Conservation (phyloP, 1,284 basidiomycete genomes). For the Moniliella sp. region DNA sequence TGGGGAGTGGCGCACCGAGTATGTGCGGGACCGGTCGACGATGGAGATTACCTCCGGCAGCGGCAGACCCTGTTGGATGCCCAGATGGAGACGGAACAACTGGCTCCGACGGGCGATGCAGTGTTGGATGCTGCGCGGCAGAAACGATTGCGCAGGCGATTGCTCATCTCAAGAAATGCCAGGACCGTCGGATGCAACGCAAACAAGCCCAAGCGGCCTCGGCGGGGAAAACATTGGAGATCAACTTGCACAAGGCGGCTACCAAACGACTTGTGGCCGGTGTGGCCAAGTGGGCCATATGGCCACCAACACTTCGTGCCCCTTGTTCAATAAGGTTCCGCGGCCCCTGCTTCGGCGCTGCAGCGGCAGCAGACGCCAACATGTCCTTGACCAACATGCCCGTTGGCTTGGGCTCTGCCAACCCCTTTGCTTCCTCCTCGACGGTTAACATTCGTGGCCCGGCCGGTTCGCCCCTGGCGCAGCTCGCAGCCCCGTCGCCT, state of each 20-base stretch:
- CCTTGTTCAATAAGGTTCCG: conserved; percentile 9
- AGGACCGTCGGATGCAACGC: conserved; percentile 72
- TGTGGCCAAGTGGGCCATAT: conserved; percentile 32
- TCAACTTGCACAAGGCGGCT: conserved; percentile 27
- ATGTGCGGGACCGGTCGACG: conserved; percentile 73
- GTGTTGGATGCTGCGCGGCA: conserved; percentile 39
- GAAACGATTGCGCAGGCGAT: conserved; percentile 64
- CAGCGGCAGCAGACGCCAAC: neutral
- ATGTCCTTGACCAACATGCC: conserved; percentile 1
- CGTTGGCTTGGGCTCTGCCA: neutral
- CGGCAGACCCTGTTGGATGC: conserved; percentile 62
- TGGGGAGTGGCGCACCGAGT: conserved; percentile 68
- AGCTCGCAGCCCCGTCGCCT: neutral
- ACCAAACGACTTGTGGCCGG: conserved; percentile 27
- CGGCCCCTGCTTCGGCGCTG: neutral
- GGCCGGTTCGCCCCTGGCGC: neutral
- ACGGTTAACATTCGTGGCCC: too few species aligned
- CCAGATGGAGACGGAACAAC: conserved; percentile 56
- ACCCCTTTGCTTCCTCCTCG: neutral
- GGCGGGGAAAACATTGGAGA: conserved; percentile 20
- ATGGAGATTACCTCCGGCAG: conserved; percentile 68
- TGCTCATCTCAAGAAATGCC: conserved; percentile 83
- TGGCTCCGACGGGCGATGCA: conserved; percentile 70
- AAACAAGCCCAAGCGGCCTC: conserved; percentile 40
- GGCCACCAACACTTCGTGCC: conserved; percentile 31